phyloP scores from a whole-genome alignment of 768 basidiomycete genomes.

The Suillus subluteus region DNA sequence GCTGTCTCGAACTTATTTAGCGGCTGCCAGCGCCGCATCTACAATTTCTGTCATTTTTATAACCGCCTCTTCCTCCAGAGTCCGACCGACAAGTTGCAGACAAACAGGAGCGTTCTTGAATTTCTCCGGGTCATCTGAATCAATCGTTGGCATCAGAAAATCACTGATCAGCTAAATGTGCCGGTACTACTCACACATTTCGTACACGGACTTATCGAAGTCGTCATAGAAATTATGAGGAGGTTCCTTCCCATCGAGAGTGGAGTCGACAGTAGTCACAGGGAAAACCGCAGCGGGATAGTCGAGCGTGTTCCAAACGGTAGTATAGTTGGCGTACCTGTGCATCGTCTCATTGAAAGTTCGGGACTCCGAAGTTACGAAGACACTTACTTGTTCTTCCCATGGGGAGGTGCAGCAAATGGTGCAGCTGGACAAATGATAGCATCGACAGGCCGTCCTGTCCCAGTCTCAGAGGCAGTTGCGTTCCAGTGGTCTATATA shows the following conservation, averaged over 20 bases:
- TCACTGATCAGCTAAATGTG: neutral
- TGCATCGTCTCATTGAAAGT: slow-evolving; percentile 5
- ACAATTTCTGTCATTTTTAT: slow-evolving; percentile 71
- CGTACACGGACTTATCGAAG: slow-evolving; percentile 52
- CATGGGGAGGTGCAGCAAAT: slow-evolving; percentile 66
- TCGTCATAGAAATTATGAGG: slow-evolving; percentile 50
- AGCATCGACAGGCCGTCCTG: slow-evolving; percentile 76
- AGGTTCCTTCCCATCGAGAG: slow-evolving; percentile 50
- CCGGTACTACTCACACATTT: slow-evolving; percentile 50
- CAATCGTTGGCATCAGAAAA: slow-evolving; percentile 10
- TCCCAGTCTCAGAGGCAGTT: slow-evolving; percentile 55
- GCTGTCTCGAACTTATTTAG: neutral
- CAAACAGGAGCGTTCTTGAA: slow-evolving; percentile 63
- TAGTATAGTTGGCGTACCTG: slow-evolving; percentile 58
- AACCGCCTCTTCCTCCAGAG: slow-evolving; percentile 76
- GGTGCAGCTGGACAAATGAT: slow-evolving; percentile 69
- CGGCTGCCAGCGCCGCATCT: slow-evolving; percentile 50
- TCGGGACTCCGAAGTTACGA: slow-evolving; percentile 9
- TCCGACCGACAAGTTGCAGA: slow-evolving; percentile 70
- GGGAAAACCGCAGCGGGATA: slow-evolving; percentile 66
- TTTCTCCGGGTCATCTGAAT: slow-evolving; percentile 56
- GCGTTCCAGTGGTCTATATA: slow-evolving; percentile 68
- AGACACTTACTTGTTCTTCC: slow-evolving; percentile 49
- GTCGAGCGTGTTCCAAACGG: slow-evolving; percentile 71
- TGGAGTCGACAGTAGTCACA: slow-evolving; percentile 60